Base-by-base conservation (phyloP, 2,329 filamentous ascomycete species). In the Endoconidiophora laricicola region DNA sequence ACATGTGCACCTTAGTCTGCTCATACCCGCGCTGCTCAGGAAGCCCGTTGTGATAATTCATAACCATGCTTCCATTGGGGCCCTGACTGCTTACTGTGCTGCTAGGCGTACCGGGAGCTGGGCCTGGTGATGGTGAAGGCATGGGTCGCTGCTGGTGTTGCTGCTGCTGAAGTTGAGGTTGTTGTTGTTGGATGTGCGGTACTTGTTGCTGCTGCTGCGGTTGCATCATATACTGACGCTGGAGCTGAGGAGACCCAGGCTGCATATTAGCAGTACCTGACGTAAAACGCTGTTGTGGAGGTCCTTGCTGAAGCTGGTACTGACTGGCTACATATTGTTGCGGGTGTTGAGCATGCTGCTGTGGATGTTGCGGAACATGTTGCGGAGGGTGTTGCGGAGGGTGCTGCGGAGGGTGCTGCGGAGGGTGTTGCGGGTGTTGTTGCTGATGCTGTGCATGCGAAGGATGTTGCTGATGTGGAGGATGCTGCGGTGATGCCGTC, bases 21-120 rank as follows among this genome's bases (percentile, higher is more conserved):
- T 74, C 70, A 58, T 71, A 61, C 44, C 71, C 66, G 49, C 69
- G 67, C 57, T 70, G 67, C 56, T 73, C 70, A 67, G 65, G 57
- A 71, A 70, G 44, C 1, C 38, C 29, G 12, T 33, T 16, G 24
- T 51, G 43, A 14, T 39, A 39, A 4, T 29, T 37, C 20, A 51
- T 46, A 4, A 12, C 43, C 44, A 18, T 42, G 44, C 16, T 53
- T n/a, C 47, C 48, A 38, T 50, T 49, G 4, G 29, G 44, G 9
- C 44, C 18, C 7, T 44, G 40, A 4, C 9, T 42, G 23, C 48
- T 49, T n/a, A 41, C 52, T 9, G 45, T 36, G 26, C 41, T 47
- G 16, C 23, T 46, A 5, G 48, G 52, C 20, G 52, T 53, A 7
- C 44, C 44, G 4, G 52, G 52, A 12, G 50, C 50, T 6, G 50